Conservation (phyloP, 345 rosid genomes). For the Reutealis trisperma region DNA sequence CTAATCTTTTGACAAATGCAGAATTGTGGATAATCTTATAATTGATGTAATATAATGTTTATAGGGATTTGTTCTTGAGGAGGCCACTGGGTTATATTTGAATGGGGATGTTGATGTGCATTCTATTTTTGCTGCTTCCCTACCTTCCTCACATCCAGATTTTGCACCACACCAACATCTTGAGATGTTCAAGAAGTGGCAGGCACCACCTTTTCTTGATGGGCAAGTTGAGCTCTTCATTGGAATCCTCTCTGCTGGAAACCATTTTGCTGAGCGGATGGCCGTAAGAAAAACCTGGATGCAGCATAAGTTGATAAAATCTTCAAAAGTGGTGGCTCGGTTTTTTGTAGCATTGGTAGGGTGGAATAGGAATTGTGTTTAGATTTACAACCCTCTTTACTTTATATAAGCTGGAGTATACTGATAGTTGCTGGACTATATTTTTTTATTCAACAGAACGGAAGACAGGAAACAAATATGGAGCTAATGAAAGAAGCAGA, state of each 20-base stretch:
- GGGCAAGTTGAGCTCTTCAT: slow-evolving; percentile 69
- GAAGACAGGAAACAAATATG: slow-evolving; percentile 58
- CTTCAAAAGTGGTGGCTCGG: slow-evolving; percentile 82
- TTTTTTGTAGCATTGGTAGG: slow-evolving; percentile 91
- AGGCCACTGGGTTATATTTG: slow-evolving; percentile 85
- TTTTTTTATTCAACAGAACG: slow-evolving; percentile 12
- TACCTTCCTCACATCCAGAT: slow-evolving; percentile 84
- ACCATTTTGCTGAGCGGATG: slow-evolving; percentile 93
- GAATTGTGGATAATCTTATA: neutral
- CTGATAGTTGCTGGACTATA: neutral
- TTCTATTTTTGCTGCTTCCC: slow-evolving; percentile 73
- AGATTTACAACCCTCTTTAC: neutral
- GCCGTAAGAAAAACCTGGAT: slow-evolving; percentile 95
- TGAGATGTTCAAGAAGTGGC: slow-evolving; percentile 79
- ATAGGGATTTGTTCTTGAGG: slow-evolving; percentile 93
- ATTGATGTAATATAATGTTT: slow-evolving; percentile 16
- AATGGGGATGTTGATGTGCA: slow-evolving; percentile 79
- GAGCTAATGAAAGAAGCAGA: slow-evolving; percentile 92
- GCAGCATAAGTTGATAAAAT: slow-evolving; percentile 74
- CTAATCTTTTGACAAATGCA: slow-evolving; percentile 13
- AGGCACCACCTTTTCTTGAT: slow-evolving; percentile 62
- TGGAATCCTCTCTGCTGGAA: slow-evolving; percentile 92
- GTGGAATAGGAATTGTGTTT: neutral
- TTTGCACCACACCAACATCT: slow-evolving; percentile 83
- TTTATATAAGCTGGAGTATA: neutral